Conservation (phyloP, 2,329 filamentous ascomycete genomes). For the Fusarium setosum region DNA sequence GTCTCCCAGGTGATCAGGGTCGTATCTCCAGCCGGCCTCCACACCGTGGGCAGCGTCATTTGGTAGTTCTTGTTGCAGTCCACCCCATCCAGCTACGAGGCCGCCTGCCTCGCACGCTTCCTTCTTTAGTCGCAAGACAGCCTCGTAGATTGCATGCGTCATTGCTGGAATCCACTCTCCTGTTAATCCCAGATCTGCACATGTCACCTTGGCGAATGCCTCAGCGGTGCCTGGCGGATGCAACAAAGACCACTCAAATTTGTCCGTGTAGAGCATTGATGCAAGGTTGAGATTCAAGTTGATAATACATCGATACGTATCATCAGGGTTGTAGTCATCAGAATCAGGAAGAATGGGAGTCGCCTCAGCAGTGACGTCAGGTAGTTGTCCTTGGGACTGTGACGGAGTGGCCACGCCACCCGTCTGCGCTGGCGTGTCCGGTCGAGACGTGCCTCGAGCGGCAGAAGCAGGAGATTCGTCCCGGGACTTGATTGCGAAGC, state of each 20-base stretch:
- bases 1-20: slow-evolving; percentile 87
- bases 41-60: slow-evolving; percentile 87
- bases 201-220: slow-evolving; percentile 91
- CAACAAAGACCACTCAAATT: slow-evolving; percentile 96
- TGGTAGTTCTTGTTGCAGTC: slow-evolving; percentile 73
- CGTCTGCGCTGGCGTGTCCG: slow-evolving; percentile 68
- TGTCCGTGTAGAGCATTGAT: slow-evolving; percentile 93
- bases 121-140: slow-evolving; percentile 91
- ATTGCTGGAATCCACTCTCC: slow-evolving; percentile 96
- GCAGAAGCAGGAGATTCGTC: slow-evolving; percentile 53
- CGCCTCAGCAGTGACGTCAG: slow-evolving; percentile 76
- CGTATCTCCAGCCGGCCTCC: slow-evolving; percentile 94
- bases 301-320: slow-evolving; percentile 94
- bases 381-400: slow-evolving; percentile 51
- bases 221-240: slow-evolving; percentile 94
- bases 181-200: slow-evolving; percentile 87
- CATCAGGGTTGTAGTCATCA: slow-evolving; percentile 87
- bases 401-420: slow-evolving; percentile 63
- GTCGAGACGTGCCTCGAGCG: slow-evolving; percentile 55
- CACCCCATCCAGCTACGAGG: slow-evolving; percentile 79
- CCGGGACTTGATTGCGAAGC: slow-evolving; percentile 48
- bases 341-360: slow-evolving; percentile 70
- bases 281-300: slow-evolving; percentile 91
- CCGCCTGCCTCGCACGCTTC: slow-evolving; percentile 94
- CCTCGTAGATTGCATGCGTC: slow-evolving; percentile 97